Evolutionary conservation across 129 eudicot species (phyloP), one percentile per base, ranked within the genome.

Genomic region (Silybum marianum): DNA sequence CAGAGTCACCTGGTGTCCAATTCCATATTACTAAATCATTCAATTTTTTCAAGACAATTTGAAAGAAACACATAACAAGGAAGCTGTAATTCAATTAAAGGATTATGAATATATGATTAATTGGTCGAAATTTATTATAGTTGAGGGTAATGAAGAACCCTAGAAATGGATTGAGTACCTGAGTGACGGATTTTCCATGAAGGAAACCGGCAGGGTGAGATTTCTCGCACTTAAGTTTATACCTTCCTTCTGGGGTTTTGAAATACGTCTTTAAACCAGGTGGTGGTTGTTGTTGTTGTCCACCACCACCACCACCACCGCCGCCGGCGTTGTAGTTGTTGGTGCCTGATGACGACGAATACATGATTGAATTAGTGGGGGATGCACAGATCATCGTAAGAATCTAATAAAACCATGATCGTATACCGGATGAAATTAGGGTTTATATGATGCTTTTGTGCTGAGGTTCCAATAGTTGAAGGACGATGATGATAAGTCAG

Each of bases 201-300:
- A 93, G 91, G 72, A 91, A 93, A 58, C 94, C 93, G n/a, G 97
- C 63, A 7, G 97, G 97, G 67, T 94, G 90, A 81, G 87, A 88
- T 84, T 94, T 94, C 87, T 94, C 98, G 34, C 88, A 90, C 82
- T 91, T 95, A 19, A 94, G 95, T 84, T 91, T 94, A 58, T 94
- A 94, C 51, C 91, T 88, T 1, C 98, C 98, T 80, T 94, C 98
- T 7, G 98, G 98, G 39, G 98, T 94, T 77, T 94, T 94, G 78
- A 94, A 94, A 85, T 94, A 90, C 12, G 95, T 90, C 82, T 94
- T 94, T 74, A 94, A 81, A 39, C 90, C 88, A 23, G 92, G 88
- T 42, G 87, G 40, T 32, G 84, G 73, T 81, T 90, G 88, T 42
- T 85, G 40, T 32, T 86, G 73, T 81, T 87, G 97, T n/a, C 87